Base-by-base conservation (phyloP, 2,329 filamentous ascomycete genomes). In the Aspergillus nomiae region DNA sequence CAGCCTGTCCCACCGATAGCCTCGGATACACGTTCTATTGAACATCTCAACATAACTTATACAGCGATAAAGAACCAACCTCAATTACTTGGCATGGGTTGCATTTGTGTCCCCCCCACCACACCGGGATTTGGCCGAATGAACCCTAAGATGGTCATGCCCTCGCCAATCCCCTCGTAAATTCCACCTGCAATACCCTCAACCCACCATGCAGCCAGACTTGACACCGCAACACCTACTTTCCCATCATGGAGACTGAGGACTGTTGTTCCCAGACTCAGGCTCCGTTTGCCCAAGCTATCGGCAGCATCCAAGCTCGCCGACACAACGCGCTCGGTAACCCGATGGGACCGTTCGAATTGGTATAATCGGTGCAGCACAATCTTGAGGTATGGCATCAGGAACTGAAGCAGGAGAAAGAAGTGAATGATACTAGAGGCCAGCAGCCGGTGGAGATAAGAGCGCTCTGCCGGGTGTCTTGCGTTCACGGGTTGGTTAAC, bases 181-280 rank as follows among this genome's bases (percentile, higher is more conserved):
- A 92, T 79, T 0, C 90, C 90, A 16, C 87, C 88, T 2, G 87
- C 83, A 57, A 92, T 78, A 24, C 87, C 86, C 65, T 89, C 83
- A 1, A 90, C 75, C 70, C 87, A 84, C 86, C 89, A 92, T 3
- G 84, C 73, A 3, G 84, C 82, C 11, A 85, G 71, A 36, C 86
- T 84, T 21, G 84, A 81, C 26, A 91, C 72, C 3, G 82, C 79
- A 64, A 87, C 82, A 0, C 88, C 88, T n/a, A 90, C 77, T 63
- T 83, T 85, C 0, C 89, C 89, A 63, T 90, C 86, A 26, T 89
- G 86, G 77, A 90, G 83, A 51, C 83, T 84, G 63, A 83, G 83
- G 4, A 91, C 78, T 0, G 84, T 82, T 11, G 83, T 82, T 11
- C 84, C 85, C 4, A 90, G 69, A 38, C 77, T 79, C 32, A 87